Evolutionary conservation across 805 yeast species (phyloP), one percentile per base, ranked within the genome.

Genomic region (Saccharomycopsis babjevae): DNA sequence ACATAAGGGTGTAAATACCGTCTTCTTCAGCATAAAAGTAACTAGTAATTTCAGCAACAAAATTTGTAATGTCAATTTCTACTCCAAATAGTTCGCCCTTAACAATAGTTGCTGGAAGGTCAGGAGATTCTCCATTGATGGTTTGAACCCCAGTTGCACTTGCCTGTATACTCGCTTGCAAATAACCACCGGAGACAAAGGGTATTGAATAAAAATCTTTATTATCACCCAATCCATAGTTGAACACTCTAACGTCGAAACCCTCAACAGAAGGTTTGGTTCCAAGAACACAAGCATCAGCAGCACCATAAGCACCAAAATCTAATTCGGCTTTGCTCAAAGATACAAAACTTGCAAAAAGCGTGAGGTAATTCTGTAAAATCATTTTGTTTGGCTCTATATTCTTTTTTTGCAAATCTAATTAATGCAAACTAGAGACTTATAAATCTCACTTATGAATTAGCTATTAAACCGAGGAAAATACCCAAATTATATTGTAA

Each of bases 1-100:
- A 59, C 6, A 57, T 30, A 46, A 74, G 66, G 0, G 65, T 64
- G 57, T 73, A 74, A 3, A 64, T 57, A 64, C 77, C 77, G 28
- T 71, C 61, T 20, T 56, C 62, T 1, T 65, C 61, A n/a, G 77
- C 71, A 20, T 62, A 28, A 62, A 67, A 68, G 56, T 67, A 71
- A 57, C 71, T 71, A n/a, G 69, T 68, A 30, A 68, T 59, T 59
- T 66, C 70, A 57, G 71, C 54, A 16, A 70, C 62, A 43, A 67
- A 62, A 58, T 69, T 68, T 1, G 70, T 54, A 32, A 61, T 36
- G 10, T 66, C 61, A 20, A 64, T 18, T 5, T 42, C 28, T 11
- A 42, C 6, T 18, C 50, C 50, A 18, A 7, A 42, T 8, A 42
- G 13, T 6, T 18, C 28, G 18, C 50, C 50, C 11, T n/a, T 2